phyloP scores from a whole-genome alignment of 2,329 filamentous ascomycete genomes.

The Ophiostoma sp. region DNA sequence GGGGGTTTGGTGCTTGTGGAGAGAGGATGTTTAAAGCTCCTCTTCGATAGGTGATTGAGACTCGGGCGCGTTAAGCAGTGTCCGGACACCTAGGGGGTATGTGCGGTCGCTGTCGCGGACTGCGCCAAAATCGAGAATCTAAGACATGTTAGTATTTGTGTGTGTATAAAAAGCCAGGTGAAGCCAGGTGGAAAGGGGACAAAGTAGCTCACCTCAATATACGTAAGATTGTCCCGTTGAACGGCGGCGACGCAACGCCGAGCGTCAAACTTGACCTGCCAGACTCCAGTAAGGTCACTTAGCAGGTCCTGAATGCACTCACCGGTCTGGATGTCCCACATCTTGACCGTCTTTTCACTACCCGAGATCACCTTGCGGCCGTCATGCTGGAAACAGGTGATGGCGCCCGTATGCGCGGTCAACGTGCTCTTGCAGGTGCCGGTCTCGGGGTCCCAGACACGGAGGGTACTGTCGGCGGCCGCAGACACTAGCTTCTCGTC shows the following conservation, averaged over 20 bases:
- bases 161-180: neutral
- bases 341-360: slow-evolving; percentile 92
- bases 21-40: slow-evolving; percentile 37
- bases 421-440: slow-evolving; percentile 88
- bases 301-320: slow-evolving; percentile 91
- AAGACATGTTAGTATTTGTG: slow-evolving; percentile 37
- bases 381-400: slow-evolving; percentile 98
- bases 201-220: slow-evolving; percentile 75
- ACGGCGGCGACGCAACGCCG: slow-evolving; percentile 94
- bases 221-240: slow-evolving; percentile 87
- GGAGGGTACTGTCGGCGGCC: slow-evolving; percentile 88
- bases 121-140: slow-evolving; percentile 98
- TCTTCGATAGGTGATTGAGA: slow-evolving; percentile 54
- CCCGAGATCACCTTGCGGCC: slow-evolving; percentile 95
- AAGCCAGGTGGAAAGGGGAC: slow-evolving; percentile 13
- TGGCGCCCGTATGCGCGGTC: slow-evolving; percentile 92
- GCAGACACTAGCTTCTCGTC: slow-evolving; percentile 91
- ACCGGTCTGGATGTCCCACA: slow-evolving; percentile 95
- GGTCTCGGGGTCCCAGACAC: slow-evolving; percentile 95
- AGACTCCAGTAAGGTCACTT: slow-evolving; percentile 92
- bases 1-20: neutral
- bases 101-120: slow-evolving; percentile 80
- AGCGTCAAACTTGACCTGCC: slow-evolving; percentile 98
- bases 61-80: slow-evolving; percentile 62
- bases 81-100: slow-evolving; percentile 75